Percentiles rank a stretch among this genome's conserved stretches.
Conservation (phyloP, 108 stramenopile species). For the Craspedostauros australis region DNA sequence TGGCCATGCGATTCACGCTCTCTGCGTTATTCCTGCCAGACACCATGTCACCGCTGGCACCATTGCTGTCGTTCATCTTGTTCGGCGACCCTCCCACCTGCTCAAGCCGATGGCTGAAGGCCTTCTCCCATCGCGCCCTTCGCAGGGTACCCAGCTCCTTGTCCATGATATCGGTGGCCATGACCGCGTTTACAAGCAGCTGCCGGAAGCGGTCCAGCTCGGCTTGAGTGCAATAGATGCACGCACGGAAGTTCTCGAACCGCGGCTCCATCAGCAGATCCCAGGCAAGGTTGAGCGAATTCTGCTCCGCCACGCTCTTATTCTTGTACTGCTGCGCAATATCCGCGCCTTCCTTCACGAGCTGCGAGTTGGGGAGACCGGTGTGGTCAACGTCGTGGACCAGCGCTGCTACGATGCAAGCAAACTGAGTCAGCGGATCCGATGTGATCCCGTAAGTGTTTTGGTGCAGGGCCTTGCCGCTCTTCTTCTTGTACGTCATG, state of each 20-base stretch:
- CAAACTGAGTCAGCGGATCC: slow-evolving; percentile 25
- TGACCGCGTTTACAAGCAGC: slow-evolving; percentile 17
- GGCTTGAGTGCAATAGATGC: slow-evolving; percentile 10
- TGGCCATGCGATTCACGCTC: slow-evolving; percentile 10
- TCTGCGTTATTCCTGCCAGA: too few relatives aligned
- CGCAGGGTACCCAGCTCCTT: slow-evolving; percentile 4
- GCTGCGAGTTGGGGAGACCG: slow-evolving; percentile 14
- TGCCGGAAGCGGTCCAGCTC: slow-evolving; percentile 13
- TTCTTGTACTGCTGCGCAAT: slow-evolving; percentile 12
- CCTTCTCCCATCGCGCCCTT: slow-evolving; percentile 22
- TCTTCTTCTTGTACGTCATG: too few relatives aligned
- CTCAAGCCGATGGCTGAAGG: slow-evolving; percentile 18
- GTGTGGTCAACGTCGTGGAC: slow-evolving; percentile 23
- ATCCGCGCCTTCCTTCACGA: slow-evolving; percentile 14
- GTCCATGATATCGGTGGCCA: slow-evolving; percentile 23
- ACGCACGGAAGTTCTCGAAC: slow-evolving; percentile 7
- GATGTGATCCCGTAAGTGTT: slow-evolving; percentile 24
- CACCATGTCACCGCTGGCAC: too few relatives aligned
- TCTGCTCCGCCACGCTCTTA: slow-evolving; percentile 24
- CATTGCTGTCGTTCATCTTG: too few relatives aligned
- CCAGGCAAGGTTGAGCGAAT: slow-evolving; percentile 20
- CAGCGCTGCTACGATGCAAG: slow-evolving; percentile 28
- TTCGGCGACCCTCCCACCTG: too few relatives aligned
- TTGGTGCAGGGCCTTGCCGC: too few relatives aligned
- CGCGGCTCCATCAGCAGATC: slow-evolving; percentile 22